Percentiles rank a stretch among this genome's conserved stretches.
phyloP scores from a whole-genome alignment of 495 filamentous ascomycete species.

The Penicillium cosmopolitanum region DNA sequence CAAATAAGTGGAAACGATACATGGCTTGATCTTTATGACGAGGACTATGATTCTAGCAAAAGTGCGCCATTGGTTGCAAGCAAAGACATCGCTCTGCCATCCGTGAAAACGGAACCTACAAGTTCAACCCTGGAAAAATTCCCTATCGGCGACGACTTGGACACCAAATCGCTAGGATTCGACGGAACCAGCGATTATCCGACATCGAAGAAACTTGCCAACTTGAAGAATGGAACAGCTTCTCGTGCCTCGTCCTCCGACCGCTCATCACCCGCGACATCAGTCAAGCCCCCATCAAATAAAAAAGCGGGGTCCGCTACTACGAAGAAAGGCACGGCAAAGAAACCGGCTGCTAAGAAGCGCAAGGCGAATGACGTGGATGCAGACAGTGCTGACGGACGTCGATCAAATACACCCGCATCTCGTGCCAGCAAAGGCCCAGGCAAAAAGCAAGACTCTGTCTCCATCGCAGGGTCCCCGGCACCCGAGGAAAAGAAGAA shows the following conservation, averaged over 20 bases:
- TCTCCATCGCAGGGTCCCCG: conserved; percentile 43
- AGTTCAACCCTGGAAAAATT: conserved; percentile 35
- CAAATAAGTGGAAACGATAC: conserved; percentile 13
- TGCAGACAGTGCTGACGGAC: conserved; percentile 45
- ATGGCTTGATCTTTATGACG: conserved; percentile 46
- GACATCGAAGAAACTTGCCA: conserved; percentile 45
- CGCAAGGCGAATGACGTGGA: conserved; percentile 56
- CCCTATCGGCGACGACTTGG: conserved; percentile 33
- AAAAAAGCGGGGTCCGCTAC: conserved; percentile 42
- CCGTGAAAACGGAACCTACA: conserved; percentile 44
- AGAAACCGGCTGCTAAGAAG: conserved; percentile 60
- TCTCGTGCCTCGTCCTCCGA: conserved; percentile 28
- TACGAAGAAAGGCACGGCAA: conserved; percentile 61
- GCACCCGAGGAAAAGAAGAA: conserved; percentile 45
- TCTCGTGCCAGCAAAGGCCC: conserved; percentile 56
- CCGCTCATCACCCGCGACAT: conserved; percentile 34
- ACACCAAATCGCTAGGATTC: conserved; percentile 28
- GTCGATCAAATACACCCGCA: conserved; percentile 50
- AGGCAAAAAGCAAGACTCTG: conserved; percentile 46
- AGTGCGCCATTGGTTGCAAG: conserved; percentile 13
- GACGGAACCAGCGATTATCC: conserved; percentile 43
- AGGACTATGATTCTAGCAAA: conserved; percentile 18
- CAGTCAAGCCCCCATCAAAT: conserved; percentile 32
- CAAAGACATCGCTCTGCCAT: conserved; percentile 25
- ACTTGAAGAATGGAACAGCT: conserved; percentile 41